phyloP scores from a whole-genome alignment of 306 rosid genomes.

The Lathyrus aphaca region DNA sequence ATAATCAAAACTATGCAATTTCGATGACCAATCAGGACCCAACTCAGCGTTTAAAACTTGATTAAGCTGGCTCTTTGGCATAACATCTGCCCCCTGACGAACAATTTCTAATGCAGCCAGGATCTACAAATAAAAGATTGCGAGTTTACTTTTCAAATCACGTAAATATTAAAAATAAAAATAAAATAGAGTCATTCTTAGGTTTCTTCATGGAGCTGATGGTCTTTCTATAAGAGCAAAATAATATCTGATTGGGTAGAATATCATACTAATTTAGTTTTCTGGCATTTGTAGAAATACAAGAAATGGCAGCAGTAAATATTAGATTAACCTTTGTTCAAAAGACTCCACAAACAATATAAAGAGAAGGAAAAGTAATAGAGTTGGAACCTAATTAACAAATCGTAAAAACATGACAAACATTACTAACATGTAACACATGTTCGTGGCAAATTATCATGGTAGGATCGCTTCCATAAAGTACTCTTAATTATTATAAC shows the following conservation, averaged over 20 bases:
- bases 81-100: conserved; percentile 97
- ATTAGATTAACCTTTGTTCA: conserved; percentile 16
- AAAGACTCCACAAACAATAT: conserved; percentile 20
- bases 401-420: not conserved
- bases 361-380: conserved; percentile 1
- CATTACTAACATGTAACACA: no score
- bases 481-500: no score
- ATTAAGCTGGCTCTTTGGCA: conserved; percentile 88
- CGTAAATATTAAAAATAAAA: conserved; percentile 12
- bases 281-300: conserved; percentile 29
- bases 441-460: no score
- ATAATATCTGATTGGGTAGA: conserved; percentile 23
- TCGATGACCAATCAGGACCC: conserved; percentile 81
- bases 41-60: conserved; percentile 85
- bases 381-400: conserved; percentile 26
- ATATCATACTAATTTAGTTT: conserved; percentile 8
- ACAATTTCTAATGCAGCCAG: conserved; percentile 93
- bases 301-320: conserved; percentile 20
- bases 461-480: no score
- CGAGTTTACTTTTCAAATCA: conserved; percentile 20
- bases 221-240: conserved; percentile 19
- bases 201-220: conserved; percentile 31
- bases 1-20: conserved; percentile 78
- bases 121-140: conserved; percentile 54
- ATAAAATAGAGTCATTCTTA: conserved; percentile 10